Conservation (phyloP, 2,329 filamentous ascomycete species). For the Colletotrichum endophyticum region DNA sequence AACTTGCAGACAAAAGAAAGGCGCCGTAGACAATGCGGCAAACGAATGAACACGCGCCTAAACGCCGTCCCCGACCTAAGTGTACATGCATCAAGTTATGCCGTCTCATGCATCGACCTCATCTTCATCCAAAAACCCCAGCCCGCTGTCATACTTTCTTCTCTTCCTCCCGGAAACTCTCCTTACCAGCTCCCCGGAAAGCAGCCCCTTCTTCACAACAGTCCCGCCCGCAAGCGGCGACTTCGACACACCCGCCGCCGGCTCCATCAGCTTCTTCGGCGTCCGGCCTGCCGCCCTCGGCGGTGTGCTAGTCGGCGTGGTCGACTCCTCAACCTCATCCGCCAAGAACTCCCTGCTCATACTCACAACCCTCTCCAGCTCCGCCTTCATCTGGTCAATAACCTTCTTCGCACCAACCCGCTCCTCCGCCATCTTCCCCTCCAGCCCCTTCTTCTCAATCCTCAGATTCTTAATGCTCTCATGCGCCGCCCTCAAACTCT, state of each 20-base stretch:
- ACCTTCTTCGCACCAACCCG: constrained; percentile 44
- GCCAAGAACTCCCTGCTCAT: constrained; percentile 51
- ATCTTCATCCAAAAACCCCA: constrained; percentile 61
- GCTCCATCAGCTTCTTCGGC: neutral
- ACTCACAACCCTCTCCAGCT: constrained; percentile 52
- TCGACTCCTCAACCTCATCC: constrained; percentile 22
- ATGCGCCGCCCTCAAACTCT: constrained; percentile 50
- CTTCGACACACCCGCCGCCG: constrained; percentile 4
- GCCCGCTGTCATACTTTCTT: constrained; percentile 58
- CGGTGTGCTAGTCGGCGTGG: neutral
- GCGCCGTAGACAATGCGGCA: neutral
- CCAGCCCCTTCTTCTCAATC: constrained; percentile 49
- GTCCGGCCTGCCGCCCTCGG: neutral
- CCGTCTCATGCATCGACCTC: constrained; percentile 35
- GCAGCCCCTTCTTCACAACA: constrained; percentile 23
- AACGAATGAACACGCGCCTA: neutral
- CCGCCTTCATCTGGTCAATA: constrained; percentile 55
- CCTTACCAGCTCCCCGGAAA: constrained; percentile 32
- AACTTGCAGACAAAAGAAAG: neutral
- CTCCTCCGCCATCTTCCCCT: constrained; percentile 40
- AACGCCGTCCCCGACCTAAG: neutral
- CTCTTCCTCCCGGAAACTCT: constrained; percentile 42
- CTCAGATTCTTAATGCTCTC: constrained; percentile 49
- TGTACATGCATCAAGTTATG: neutral
- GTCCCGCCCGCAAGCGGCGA: constrained; percentile 21